These are phyloP conservation scores for Dictyostelium firmibasis DNA, from an alignment of 78 protist genomes.

Conservation along the genomic window DNA sequence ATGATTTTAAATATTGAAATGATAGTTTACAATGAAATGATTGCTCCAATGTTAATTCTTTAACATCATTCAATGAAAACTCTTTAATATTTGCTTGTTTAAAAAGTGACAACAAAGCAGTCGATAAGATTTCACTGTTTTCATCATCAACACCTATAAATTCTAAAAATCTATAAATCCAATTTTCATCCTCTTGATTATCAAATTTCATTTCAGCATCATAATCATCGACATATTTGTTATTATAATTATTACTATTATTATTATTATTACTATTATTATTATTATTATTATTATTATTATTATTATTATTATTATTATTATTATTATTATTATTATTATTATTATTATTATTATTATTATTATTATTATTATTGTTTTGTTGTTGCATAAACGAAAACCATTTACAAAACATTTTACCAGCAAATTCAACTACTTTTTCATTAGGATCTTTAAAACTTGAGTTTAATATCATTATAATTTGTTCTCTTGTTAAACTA, in stretches of 20 bases:
- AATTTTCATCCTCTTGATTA: not conserved
- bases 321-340: not conserved
- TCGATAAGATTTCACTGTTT: not conserved
- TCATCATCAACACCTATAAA: not conserved
- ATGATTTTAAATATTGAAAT: not conserved
- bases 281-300: not conserved
- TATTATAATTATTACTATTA: not conserved
- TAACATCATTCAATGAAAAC: not conserved
- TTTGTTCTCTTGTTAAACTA: not conserved
- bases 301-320: too few species aligned
- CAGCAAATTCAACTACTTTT: not conserved
- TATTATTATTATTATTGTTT: too few species aligned
- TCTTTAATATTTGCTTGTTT: not conserved
- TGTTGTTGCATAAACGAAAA: too few species aligned
- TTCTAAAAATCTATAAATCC: conserved; percentile 13
- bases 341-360: not conserved
- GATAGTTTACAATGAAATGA: conserved; percentile 31
- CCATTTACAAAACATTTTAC: conserved; percentile 3
- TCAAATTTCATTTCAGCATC: not conserved
- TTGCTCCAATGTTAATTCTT: not conserved
- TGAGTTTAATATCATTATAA: not conserved
- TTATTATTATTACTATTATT: not conserved
- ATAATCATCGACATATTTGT: not conserved
- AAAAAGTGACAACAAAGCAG: not conserved
- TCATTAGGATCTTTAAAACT: conserved; percentile 4